These are phyloP conservation scores for Coemansia sp. DNA, from an alignment of 192 early-diverging fungal species.

Conservation along the genomic window DNA sequence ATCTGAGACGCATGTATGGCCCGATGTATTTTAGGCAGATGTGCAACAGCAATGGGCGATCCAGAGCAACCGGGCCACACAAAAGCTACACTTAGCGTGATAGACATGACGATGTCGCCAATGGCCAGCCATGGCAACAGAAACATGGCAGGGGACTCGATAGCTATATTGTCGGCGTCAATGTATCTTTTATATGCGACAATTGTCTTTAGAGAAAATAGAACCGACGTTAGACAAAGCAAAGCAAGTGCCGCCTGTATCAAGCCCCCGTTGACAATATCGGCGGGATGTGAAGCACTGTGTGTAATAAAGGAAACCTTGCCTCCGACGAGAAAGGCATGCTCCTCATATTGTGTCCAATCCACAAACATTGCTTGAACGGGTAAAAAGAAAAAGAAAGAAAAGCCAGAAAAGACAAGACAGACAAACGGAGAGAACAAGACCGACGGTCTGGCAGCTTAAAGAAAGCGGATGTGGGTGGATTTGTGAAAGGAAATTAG, in stretches of 20 bases:
- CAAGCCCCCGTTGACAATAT: slow-evolving; percentile 2
- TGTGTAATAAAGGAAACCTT: neutral
- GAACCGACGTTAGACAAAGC: slow-evolving; percentile 17
- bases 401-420: neutral
- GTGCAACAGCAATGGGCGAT: neutral
- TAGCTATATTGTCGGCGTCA: slow-evolving; percentile 17
- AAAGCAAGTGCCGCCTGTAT: slow-evolving; percentile 9
- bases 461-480: too few relatives aligned
- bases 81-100: neutral
- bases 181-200: slow-evolving; percentile 22
- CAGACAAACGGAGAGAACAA: too few relatives aligned
- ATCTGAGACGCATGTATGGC: slow-evolving; percentile 23
- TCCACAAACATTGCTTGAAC: neutral
- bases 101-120: slow-evolving; percentile 15
- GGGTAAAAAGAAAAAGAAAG: neutral
- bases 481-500: neutral
- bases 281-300: neutral
- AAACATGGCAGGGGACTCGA: slow-evolving; percentile 33
- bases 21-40: slow-evolving; percentile 12
- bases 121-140: slow-evolving; percentile 32
- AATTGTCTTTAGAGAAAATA: slow-evolving; percentile 11
- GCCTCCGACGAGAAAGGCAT: neutral
- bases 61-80: neutral
- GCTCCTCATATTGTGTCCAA: neutral
- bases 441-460: too few relatives aligned